Evolutionary conservation across 2,329 filamentous ascomycete genomes (phyloP).

Genomic region (Colletotrichum tofieldiae): DNA sequence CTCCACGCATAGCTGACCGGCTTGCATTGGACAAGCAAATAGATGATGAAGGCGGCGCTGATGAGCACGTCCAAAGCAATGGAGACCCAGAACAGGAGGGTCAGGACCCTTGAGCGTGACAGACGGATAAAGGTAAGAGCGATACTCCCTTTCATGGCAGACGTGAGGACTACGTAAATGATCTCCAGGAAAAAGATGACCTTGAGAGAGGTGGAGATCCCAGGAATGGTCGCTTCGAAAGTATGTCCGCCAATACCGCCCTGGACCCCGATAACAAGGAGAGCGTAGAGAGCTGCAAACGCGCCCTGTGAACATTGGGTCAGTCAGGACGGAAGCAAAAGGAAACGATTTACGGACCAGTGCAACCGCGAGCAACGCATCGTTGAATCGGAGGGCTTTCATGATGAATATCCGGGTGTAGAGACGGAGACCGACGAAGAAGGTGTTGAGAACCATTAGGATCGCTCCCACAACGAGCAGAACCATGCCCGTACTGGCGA

Average conservation of each 20-base stretch:
- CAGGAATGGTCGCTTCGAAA: neutral
- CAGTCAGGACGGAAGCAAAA: neutral
- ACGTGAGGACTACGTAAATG: constrained; percentile 36
- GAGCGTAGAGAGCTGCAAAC: constrained; percentile 26
- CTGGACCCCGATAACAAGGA: constrained; percentile 16
- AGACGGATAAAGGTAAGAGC: constrained; percentile 35
- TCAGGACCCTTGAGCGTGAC: constrained; percentile 29
- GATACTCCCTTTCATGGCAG: constrained; percentile 39
- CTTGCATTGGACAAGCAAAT: constrained; percentile 32
- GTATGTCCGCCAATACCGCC: constrained; percentile 28
- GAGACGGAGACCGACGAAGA: constrained; percentile 30
- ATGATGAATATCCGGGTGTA: constrained; percentile 25
- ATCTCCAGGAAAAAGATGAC: constrained; percentile 34
- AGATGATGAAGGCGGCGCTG: constrained; percentile 33
- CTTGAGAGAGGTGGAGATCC: constrained; percentile 10
- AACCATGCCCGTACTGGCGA: neutral
- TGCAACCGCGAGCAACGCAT: constrained; percentile 14
- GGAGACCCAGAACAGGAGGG: constrained; percentile 23
- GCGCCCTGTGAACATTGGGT: constrained; percentile 5
- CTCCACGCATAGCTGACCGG: constrained; percentile 33
- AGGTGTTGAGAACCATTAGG: constrained; percentile 23
- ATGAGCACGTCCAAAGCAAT: constrained; percentile 29
- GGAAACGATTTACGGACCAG: constrained; percentile 5
- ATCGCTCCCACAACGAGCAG: constrained; percentile 27
- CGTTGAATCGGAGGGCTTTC: constrained; percentile 6